These are phyloP conservation scores for Suillus tomentosus DNA, from an alignment of 768 basidiomycete genomes.

Conservation along the genomic window DNA sequence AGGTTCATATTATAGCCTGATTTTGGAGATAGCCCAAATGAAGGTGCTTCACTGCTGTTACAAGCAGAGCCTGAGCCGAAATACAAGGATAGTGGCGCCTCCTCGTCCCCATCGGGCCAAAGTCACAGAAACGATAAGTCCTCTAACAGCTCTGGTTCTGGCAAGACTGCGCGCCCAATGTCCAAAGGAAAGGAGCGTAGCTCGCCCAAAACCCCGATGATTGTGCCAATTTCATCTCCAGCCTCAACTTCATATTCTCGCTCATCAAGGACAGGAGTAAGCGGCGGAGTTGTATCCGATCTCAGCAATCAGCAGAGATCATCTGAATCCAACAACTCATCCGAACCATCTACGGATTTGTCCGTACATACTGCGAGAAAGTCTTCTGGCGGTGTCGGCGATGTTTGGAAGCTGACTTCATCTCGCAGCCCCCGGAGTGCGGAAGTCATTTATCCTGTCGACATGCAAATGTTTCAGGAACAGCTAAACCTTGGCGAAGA, in stretches of 20 bases:
- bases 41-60: neutral
- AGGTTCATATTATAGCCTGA: neutral
- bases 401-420: slow-evolving; percentile 44
- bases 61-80: neutral
- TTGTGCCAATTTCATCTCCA: neutral
- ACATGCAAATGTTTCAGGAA: slow-evolving; percentile 27
- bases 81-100: neutral
- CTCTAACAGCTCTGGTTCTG: slow-evolving; percentile 4
- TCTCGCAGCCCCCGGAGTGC: slow-evolving; percentile 39
- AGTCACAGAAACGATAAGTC: neutral
- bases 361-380: slow-evolving; percentile 12
- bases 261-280: neutral
- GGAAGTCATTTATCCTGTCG: slow-evolving; percentile 33
- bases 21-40: neutral
- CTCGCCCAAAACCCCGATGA: neutral
- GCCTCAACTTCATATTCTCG: neutral
- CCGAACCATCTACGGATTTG: slow-evolving; percentile 14
- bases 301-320: neutral
- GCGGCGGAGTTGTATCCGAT: no score
- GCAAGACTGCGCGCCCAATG: neutral
- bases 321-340: neutral
- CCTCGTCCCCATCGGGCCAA: neutral
- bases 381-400: slow-evolving; percentile 18
- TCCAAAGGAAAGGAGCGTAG: neutral
- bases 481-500: slow-evolving; percentile 40